A percentile compares a stretch with the other conserved stretches of the same genome.
phyloP scores from a whole-genome alignment of 2,329 filamentous ascomycete genomes.

The Metarhizium album region DNA sequence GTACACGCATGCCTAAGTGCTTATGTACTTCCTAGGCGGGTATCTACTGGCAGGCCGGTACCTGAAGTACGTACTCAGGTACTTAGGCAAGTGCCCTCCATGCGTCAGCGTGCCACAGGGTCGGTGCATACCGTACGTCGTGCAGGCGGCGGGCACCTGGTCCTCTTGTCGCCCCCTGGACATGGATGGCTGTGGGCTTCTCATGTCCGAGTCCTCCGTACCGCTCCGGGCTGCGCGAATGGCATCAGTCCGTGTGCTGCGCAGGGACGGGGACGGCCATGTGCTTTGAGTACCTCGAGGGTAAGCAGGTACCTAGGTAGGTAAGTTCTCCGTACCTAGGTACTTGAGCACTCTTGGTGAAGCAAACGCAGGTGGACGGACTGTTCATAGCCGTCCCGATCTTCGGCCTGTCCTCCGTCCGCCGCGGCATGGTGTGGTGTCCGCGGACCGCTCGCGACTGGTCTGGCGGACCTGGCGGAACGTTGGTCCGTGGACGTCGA shows the following conservation, averaged over 20 bases:
- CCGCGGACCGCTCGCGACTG: conserved; percentile 4
- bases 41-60: too few relatives aligned
- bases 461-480: background rate
- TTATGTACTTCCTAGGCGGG: too few relatives aligned
- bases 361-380: too few relatives aligned
- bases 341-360: too few relatives aligned
- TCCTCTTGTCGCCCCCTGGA: background rate
- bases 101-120: background rate
- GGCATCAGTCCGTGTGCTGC: too few relatives aligned
- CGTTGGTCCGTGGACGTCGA: background rate
- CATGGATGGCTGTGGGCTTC: background rate
- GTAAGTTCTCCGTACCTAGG: too few relatives aligned
- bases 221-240: too few relatives aligned
- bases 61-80: too few relatives aligned
- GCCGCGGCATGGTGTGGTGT: background rate
- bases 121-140: background rate
- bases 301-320: too few relatives aligned
- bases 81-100: too few relatives aligned
- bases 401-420: background rate
- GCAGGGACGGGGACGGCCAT: background rate
- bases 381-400: background rate
- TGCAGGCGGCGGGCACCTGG: background rate
- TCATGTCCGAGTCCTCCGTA: background rate
- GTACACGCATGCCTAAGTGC: too few relatives aligned
- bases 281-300: too few relatives aligned